Evolutionary conservation across 148 eudicot genomes (phyloP), one percentile per base, ranked within the genome.

Genomic region (Camellia granthamiana): DNA sequence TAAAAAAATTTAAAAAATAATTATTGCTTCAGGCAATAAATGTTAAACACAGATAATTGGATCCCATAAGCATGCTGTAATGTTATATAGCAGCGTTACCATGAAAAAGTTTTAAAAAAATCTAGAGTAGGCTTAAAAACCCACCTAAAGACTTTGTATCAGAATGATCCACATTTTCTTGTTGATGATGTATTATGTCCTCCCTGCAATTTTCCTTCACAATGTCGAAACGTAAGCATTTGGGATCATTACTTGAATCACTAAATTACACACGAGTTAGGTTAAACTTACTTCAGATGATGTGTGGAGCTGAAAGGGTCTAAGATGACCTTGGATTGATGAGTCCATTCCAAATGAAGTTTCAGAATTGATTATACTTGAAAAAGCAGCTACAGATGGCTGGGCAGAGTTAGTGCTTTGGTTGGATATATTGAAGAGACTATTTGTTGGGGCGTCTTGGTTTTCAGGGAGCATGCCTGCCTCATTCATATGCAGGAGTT

Each of bases 131-230:
- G 77, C 69, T 23, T 49, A 21, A 16, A 15, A n/a, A 81, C 84
- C 73, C 73, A 91, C 95, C 92, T 75, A 75, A 74, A 60, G 82
- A 66, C 19, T 77, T 86, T 18, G 81, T 75, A 18, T 74, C 79
- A 3, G 77, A 74, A 77, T 66, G 76, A 59, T 63, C 80, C 46
- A 63, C 72, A 55, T 76, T 69, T 46, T 80, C 74, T 60, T 70
- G 84, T 61, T 80, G 84, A 49, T 30, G 67, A 86, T 79, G 82
- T 59, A 79, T 19, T 70, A 61, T 65, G 60, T 65, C 83, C 80
- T 84, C 88, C 84, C 86, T 78, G 77, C 80, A 65, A 69, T 82
- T 82, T 60, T 74, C 88, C 88, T 83, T 71, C 84, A 65, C 61
- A 73, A 60, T 43, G 82, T 38, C 55, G 63, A 79, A 77, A 80